phyloP scores from a whole-genome alignment of 2,329 filamentous ascomycete species.

The Trichoderma asperellum region DNA sequence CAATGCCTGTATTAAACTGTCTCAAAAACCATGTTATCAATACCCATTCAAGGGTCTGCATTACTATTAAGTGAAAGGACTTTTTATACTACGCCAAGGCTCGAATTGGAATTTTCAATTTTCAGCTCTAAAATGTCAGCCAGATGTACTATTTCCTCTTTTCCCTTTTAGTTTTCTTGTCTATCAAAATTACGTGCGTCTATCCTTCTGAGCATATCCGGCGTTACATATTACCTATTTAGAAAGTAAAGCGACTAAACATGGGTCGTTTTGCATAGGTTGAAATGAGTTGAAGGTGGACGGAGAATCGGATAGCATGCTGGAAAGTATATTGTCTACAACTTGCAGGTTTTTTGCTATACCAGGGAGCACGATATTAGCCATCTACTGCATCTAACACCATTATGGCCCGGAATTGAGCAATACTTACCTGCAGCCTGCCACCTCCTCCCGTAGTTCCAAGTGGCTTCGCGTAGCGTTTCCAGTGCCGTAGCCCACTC shows the following conservation, averaged over 20 bases:
- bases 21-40: background rate
- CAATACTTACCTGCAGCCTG: conserved; percentile 12
- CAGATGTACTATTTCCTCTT: background rate
- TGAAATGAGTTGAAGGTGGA: conserved; percentile 1
- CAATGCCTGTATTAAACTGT: background rate
- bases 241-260: conserved; percentile 14
- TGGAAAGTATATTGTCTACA: background rate
- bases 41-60: background rate
- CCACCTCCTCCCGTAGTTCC: conserved; percentile 24
- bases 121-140: background rate
- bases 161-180: background rate
- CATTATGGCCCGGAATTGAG: background rate
- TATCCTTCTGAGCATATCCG: background rate
- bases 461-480: conserved; percentile 16
- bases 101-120: background rate
- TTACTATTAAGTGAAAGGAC: background rate
- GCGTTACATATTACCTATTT: background rate
- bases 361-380: background rate
- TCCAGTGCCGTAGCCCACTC: conserved; percentile 15
- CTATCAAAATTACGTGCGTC: background rate
- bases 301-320: background rate
- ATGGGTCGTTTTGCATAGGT: conserved; percentile 20
- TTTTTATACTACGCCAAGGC: background rate
- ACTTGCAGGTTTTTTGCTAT: conserved; percentile 3
- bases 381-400: background rate